These are phyloP conservation scores for Dipodascus albidus DNA, from an alignment of 805 yeast genomes.

Conservation along the genomic window DNA sequence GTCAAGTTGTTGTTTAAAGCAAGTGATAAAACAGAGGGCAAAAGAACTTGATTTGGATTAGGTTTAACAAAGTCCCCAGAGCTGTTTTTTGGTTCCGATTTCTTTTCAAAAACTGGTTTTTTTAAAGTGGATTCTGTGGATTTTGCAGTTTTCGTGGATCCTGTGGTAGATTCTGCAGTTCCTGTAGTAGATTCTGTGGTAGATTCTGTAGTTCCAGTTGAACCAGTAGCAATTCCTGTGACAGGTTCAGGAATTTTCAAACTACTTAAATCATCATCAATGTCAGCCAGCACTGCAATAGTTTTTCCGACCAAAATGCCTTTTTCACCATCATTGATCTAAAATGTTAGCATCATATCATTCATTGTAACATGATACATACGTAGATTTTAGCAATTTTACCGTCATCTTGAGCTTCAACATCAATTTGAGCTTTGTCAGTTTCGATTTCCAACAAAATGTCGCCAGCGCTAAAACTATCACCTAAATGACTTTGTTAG, in stretches of 20 bases:
- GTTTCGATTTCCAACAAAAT: constrained; percentile 95
- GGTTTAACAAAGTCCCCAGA: constrained; percentile 33
- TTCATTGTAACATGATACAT: constrained; percentile 3
- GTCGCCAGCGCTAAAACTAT: constrained; percentile 74
- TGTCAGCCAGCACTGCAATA: constrained; percentile 83
- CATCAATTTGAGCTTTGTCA: constrained; percentile 96
- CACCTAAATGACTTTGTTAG: constrained; percentile 30
- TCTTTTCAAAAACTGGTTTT: constrained; percentile 10
- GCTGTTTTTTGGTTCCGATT: constrained; percentile 12
- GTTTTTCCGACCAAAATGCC: constrained; percentile 79
- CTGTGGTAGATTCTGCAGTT: constrained; percentile 11
- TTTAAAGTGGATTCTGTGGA: constrained; percentile 15
- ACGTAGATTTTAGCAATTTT: constrained; percentile 60
- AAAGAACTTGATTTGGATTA: constrained; percentile 51
- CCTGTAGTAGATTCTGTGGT: too few species aligned
- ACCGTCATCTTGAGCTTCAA: constrained; percentile 94
- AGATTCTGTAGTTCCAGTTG: constrained; percentile 15
- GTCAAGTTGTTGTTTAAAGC: constrained; percentile 54
- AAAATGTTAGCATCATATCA: background rate
- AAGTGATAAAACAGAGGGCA: constrained; percentile 69
- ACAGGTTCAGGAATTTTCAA: constrained; percentile 45
- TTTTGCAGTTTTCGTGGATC: constrained; percentile 12
- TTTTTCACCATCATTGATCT: constrained; percentile 52
- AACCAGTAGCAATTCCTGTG: constrained; percentile 11
- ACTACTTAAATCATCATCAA: constrained; percentile 64